Evolutionary conservation across 352 stramenopile species (phyloP), one percentile per base, ranked within the genome.

Genomic region (Globisporangium cystogenes): DNA sequence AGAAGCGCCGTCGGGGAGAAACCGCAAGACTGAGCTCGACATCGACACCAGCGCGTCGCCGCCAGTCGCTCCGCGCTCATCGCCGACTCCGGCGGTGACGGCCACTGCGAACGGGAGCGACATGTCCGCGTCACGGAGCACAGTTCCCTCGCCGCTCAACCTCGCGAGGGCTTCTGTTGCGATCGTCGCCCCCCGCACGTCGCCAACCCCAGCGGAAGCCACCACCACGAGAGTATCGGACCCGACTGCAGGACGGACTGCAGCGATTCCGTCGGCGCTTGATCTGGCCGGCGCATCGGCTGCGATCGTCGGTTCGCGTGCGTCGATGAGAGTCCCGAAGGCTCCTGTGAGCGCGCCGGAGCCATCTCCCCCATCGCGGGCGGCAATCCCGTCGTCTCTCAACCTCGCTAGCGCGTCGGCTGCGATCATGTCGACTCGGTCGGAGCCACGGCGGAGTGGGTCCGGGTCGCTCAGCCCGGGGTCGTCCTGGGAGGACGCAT

Each of bases 391-490:
- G 24, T 59, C 53, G 11, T 39, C 53, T 7, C 46, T 59, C 20
- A 59, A 59, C 26, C 53, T 59, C 16, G 44, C 36, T 15, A 24
- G 33, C 14, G 47, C 47, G 14, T 53, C 42, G 4, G 53, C 53
- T 53, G 53, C 41, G 20, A 59, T 59, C 29, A 59, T 59, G 53
- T 58, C 52, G 45, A 51, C 26, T n/a, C 45, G 16, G 7, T 51
- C 45, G 6, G 45, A 51, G 18, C 20, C 27, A 27, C 45, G 14
- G 14, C 47, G 47, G 7, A 53, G 47, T 35, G 47, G 20, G 31
- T 53, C 47, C 15, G 47, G 2, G 11, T 21, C 31, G 40, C 40
- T 45, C n/a, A 14, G 4, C 16, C 40, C 40, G 11, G 21, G 21
- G 40, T 5, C n/a, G 20, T 45, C 40, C 10, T 45, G 40, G 40